Conservation (phyloP, 352 stramenopile genomes). For the Pythium brachiatum region DNA sequence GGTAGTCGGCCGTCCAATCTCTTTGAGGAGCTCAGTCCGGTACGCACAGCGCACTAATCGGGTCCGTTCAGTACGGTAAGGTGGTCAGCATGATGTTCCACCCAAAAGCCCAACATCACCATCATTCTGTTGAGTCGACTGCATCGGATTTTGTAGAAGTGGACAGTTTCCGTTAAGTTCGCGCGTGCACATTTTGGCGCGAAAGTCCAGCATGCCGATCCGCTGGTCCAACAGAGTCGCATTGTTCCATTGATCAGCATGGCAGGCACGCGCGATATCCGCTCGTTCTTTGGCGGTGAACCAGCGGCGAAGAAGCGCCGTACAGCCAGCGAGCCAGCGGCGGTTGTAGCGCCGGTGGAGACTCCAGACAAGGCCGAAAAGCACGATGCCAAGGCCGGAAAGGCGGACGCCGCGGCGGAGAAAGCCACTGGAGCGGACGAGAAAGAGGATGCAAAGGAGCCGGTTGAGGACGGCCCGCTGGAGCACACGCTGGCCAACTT, state of each 20-base stretch:
- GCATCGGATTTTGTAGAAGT: neutral
- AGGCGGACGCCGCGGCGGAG: neutral
- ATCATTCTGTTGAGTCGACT: neutral
- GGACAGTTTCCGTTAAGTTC: neutral
- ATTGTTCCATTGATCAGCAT: slow-evolving; percentile 2
- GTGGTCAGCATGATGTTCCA: neutral
- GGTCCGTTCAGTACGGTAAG: neutral
- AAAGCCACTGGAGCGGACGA: neutral
- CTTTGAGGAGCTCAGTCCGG: neutral
- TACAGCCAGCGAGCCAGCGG: neutral
- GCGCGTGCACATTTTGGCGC: slow-evolving; percentile 7
- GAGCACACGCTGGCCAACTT: slow-evolving; percentile 40
- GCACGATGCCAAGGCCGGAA: neutral
- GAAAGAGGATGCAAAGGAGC: neutral
- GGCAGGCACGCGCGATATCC: slow-evolving; percentile 41
- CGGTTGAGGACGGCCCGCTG: slow-evolving; percentile 8
- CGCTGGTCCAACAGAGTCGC: neutral
- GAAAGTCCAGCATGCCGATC: neutral
- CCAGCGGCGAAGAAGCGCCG: slow-evolving; percentile 20
- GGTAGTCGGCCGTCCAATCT: neutral
- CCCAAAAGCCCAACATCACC: slow-evolving; percentile 9
- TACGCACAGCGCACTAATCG: neutral
- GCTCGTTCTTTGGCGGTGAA: slow-evolving; percentile 53
- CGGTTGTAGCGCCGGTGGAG: too few species aligned
- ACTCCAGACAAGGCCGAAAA: neutral